phyloP scores from a whole-genome alignment of 495 filamentous ascomycete genomes.

The Neurospora cerealis region DNA sequence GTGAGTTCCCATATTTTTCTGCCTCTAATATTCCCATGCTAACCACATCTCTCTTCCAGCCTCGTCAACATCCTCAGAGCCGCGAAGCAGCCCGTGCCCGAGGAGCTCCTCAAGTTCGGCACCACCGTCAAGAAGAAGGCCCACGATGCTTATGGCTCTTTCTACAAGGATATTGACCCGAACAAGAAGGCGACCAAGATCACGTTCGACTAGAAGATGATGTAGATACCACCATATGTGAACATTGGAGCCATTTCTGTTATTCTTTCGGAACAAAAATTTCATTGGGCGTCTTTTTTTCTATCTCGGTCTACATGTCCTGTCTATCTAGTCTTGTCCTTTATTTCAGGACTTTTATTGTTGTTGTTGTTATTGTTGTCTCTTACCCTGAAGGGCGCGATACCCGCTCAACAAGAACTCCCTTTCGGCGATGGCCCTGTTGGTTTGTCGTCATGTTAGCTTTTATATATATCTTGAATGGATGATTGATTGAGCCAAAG shows the following conservation, averaged over 20 bases:
- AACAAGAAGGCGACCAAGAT: slow-evolving; percentile 85
- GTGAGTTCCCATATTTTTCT: slow-evolving; percentile 38
- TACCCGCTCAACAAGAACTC: slow-evolving; percentile 44
- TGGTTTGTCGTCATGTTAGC: slow-evolving; percentile 7
- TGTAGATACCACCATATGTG: neutral
- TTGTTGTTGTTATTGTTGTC: slow-evolving; percentile 5
- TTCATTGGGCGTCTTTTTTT: neutral
- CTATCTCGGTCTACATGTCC: neutral
- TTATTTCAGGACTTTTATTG: neutral
- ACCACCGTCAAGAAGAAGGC: slow-evolving; percentile 99
- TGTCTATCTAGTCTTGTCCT: neutral
- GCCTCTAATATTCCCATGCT: neutral
- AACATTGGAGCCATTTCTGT: slow-evolving; percentile 1
- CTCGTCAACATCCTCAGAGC: slow-evolving; percentile 87
- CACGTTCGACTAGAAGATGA: slow-evolving; percentile 59
- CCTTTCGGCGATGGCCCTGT: slow-evolving; percentile 51
- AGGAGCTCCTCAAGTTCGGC: slow-evolving; percentile 83
- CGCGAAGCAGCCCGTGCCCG: slow-evolving; percentile 80
- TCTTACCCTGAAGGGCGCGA: slow-evolving; percentile 25
- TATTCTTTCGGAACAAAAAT: slow-evolving; percentile 12
- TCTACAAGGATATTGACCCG: slow-evolving; percentile 73
- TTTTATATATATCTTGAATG: neutral
- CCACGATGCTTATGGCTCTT: slow-evolving; percentile 85
- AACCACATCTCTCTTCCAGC: slow-evolving; percentile 10
- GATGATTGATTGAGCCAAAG: neutral